A percentile compares a stretch with the other conserved stretches of the same genome.
Conservation (phyloP, 371 early-diverging fungal genomes). For the Smittium culicis region DNA sequence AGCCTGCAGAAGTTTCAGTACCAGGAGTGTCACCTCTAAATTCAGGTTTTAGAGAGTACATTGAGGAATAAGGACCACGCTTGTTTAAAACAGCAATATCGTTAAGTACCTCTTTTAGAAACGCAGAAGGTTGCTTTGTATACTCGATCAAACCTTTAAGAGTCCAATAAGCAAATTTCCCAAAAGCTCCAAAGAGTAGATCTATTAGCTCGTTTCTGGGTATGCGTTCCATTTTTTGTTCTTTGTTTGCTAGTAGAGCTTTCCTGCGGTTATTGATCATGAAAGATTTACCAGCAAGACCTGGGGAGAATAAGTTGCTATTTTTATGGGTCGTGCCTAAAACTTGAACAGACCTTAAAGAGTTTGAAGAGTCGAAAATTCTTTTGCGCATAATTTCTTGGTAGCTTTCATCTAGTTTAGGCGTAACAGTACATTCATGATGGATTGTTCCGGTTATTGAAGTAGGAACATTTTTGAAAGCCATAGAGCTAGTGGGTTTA, state of each 20-base stretch:
- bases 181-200: constrained; percentile 66
- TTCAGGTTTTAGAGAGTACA: constrained; percentile 76
- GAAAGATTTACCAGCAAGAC: constrained; percentile 37
- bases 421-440: constrained; percentile 68
- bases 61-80: constrained; percentile 65
- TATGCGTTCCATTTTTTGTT: constrained; percentile 67
- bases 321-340: constrained; percentile 35
- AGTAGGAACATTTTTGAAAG: constrained; percentile 31
- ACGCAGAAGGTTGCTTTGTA: constrained; percentile 49
- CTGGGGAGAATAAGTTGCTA: constrained; percentile 41
- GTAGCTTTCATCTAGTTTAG: constrained; percentile 47
- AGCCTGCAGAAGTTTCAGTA: constrained; percentile 24
- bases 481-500: constrained; percentile 31
- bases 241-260: constrained; percentile 32
- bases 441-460: constrained; percentile 57
- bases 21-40: constrained; percentile 38
- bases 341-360: constrained; percentile 41
- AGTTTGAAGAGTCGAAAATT: constrained; percentile 39
- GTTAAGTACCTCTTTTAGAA: constrained; percentile 66
- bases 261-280: constrained; percentile 11
- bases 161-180: constrained; percentile 64
- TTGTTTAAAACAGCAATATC: constrained; percentile 72
- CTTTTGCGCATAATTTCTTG: constrained; percentile 62
- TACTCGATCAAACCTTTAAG: constrained; percentile 72
- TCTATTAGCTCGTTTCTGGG: constrained; percentile 71